A percentile compares a stretch with the other conserved stretches of the same genome.
Conservation (phyloP, 768 basidiomycete genomes). For the Pleurotus ostreatus region DNA sequence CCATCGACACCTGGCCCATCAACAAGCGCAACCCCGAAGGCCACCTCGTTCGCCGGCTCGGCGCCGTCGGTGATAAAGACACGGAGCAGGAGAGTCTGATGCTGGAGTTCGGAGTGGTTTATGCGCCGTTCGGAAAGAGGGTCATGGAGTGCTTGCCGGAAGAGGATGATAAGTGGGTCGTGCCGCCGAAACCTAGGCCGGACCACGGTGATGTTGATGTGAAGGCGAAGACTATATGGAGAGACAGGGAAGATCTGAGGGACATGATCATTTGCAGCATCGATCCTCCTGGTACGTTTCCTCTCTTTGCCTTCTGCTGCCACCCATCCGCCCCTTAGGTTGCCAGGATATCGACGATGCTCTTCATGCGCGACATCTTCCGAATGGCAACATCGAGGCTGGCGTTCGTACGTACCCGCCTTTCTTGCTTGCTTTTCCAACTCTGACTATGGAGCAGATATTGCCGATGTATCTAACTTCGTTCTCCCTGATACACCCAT, state of each 20-base stretch:
- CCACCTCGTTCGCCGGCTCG: slow-evolving; percentile 91
- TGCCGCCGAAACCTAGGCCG: slow-evolving; percentile 60
- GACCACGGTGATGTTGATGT: slow-evolving; percentile 26
- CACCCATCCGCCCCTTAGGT: slow-evolving; percentile 35
- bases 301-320: neutral
- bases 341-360: slow-evolving; percentile 99
- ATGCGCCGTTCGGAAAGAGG: slow-evolving; percentile 94
- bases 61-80: slow-evolving; percentile 89
- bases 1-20: slow-evolving; percentile 88
- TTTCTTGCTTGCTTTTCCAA: neutral
- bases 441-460: slow-evolving; percentile 51
- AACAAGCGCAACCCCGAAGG: slow-evolving; percentile 93
- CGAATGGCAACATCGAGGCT: slow-evolving; percentile 94
- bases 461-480: slow-evolving; percentile 97
- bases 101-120: slow-evolving; percentile 93
- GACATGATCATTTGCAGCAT: slow-evolving; percentile 90
- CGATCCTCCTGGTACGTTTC: slow-evolving; percentile 78
- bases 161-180: slow-evolving; percentile 91
- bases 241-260: slow-evolving; percentile 82
- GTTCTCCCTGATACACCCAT: slow-evolving; percentile 91
- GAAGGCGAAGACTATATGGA: slow-evolving; percentile 48
- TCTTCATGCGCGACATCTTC: slow-evolving; percentile 79
- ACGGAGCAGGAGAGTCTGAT: slow-evolving; percentile 93
- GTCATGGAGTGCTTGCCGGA: slow-evolving; percentile 86
- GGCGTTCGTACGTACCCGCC: slow-evolving; percentile 81